Conservation (phyloP, 2,329 filamentous ascomycete genomes). For the Monilinia aucupariae region DNA sequence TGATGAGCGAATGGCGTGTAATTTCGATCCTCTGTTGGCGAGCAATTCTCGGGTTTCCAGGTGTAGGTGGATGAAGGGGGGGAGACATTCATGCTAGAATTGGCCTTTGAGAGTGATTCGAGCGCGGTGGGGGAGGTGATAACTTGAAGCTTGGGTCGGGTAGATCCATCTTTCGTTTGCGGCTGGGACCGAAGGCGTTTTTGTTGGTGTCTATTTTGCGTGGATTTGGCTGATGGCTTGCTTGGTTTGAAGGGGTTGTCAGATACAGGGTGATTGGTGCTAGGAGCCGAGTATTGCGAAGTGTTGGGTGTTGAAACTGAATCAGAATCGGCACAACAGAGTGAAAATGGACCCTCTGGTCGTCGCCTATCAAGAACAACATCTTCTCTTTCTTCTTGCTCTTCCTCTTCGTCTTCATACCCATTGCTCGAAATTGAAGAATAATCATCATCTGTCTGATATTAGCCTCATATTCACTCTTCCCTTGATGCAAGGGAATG, state of each 20-base stretch:
- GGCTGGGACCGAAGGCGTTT: not conserved
- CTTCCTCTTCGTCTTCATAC: no score
- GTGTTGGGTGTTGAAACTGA: no score
- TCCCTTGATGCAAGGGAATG: not conserved
- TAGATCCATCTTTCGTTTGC: not conserved
- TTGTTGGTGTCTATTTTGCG: not conserved
- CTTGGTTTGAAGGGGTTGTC: not conserved
- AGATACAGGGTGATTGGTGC: not conserved
- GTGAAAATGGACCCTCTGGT: no score
- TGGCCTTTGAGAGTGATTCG: not conserved
- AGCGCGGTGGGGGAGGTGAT: not conserved
- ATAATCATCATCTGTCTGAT: no score
- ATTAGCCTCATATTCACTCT: not conserved
- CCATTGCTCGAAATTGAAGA: no score
- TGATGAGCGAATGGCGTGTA: not conserved
- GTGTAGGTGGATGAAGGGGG: not conserved
- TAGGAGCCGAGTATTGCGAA: not conserved
- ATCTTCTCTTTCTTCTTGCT: no score
- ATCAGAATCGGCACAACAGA: no score
- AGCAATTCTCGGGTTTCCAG: not conserved
- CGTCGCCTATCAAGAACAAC: no score
- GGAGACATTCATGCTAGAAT: not conserved
- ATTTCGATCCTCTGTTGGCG: not conserved
- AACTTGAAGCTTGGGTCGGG: not conserved
- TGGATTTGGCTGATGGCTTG: not conserved